Conservation (phyloP, 2,329 filamentous ascomycete genomes). For the Trichophyton benhamiae region DNA sequence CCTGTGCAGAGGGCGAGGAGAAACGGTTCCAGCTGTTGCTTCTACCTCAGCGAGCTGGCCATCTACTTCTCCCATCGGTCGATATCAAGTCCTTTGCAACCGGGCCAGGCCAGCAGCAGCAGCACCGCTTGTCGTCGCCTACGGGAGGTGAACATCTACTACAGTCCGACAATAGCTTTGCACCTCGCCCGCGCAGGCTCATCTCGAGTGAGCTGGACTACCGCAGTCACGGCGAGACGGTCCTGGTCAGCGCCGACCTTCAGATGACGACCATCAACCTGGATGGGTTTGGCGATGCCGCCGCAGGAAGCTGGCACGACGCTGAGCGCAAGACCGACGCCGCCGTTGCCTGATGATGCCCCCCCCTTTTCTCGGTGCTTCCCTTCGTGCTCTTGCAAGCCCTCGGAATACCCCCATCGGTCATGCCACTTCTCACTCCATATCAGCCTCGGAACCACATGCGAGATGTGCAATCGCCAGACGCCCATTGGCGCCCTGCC, state of each 20-base stretch:
- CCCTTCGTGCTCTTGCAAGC: too few species aligned
- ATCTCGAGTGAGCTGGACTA: constrained; percentile 67
- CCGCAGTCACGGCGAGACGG: constrained; percentile 61
- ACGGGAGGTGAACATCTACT: constrained; percentile 1
- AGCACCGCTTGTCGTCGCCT: not conserved
- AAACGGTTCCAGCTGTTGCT: constrained; percentile 56
- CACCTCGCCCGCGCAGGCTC: constrained; percentile 21
- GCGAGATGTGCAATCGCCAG: not conserved
- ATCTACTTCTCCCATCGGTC: constrained; percentile 62
- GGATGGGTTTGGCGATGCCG: constrained; percentile 48
- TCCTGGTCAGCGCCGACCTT: constrained; percentile 61
- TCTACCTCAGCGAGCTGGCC: constrained; percentile 67
- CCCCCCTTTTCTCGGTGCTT: too few species aligned
- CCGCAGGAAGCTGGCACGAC: constrained; percentile 19
- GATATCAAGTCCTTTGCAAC: constrained; percentile 56
- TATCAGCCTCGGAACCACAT: not conserved
- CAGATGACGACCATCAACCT: constrained; percentile 60
- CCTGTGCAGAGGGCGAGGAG: constrained; percentile 34
- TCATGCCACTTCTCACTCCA: not conserved
- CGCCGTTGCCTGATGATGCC: too few species aligned
- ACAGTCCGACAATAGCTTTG: constrained; percentile 6
- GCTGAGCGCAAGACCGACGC: too few species aligned
- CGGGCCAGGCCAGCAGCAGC: constrained; percentile 12
- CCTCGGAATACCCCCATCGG: not conserved
- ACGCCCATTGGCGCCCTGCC: not conserved